Conservation (phyloP, 2,329 filamentous ascomycete genomes). For the Ophiosphaerella narmari region DNA sequence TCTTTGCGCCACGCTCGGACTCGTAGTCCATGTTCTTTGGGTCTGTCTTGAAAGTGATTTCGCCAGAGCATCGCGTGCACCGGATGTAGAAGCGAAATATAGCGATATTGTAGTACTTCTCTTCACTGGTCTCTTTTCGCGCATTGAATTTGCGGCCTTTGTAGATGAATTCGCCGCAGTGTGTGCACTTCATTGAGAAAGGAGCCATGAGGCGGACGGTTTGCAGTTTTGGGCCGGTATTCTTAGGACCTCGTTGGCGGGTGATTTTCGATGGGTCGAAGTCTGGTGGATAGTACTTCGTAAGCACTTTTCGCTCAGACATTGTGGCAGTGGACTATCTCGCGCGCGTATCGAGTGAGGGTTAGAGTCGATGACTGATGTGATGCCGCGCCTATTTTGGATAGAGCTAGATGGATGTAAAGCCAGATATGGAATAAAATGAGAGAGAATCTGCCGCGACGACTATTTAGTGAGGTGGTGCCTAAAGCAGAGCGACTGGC, state of each 20-base stretch:
- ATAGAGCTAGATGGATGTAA: background rate
- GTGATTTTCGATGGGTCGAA: conserved; percentile 85
- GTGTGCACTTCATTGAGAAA: conserved; percentile 76
- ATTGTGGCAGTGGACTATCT: conserved; percentile 54
- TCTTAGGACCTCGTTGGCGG: conserved; percentile 70
- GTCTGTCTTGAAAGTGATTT: conserved; percentile 93
- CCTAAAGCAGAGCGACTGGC: background rate
- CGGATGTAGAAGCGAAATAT: conserved; percentile 88
- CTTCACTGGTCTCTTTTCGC: conserved; percentile 87
- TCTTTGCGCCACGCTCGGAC: conserved; percentile 79
- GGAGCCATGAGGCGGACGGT: conserved; percentile 90
- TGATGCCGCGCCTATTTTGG: background rate
- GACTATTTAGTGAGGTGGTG: background rate
- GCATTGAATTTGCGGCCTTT: conserved; percentile 95
- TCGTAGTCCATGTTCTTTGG: conserved; percentile 93
- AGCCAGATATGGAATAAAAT: too few species aligned
- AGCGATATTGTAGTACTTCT: conserved; percentile 85
- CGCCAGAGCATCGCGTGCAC: conserved; percentile 81
- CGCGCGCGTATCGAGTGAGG: too few species aligned
- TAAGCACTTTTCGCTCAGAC: conserved; percentile 85
- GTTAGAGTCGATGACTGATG: too few species aligned
- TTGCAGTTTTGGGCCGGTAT: conserved; percentile 77
- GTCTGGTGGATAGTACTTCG: conserved; percentile 71
- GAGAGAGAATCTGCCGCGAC: too few species aligned
- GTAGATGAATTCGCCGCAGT: conserved; percentile 82